Conservation (phyloP, 768 basidiomycete species). For the Pulveroboletus sp. region DNA sequence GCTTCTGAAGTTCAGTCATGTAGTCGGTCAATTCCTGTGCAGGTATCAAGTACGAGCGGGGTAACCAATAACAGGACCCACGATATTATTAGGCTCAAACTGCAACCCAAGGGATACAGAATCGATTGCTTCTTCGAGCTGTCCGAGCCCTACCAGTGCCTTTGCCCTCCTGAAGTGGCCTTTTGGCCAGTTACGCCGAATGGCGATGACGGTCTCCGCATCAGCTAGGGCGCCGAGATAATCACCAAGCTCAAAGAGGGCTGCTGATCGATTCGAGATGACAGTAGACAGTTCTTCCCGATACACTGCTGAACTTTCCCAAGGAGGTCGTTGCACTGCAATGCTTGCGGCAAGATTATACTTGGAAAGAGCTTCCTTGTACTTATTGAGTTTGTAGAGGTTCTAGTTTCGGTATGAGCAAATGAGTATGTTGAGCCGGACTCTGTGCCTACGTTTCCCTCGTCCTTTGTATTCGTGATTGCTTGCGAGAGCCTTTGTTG, state of each 20-base stretch:
- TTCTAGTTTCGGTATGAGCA: constrained; percentile 40
- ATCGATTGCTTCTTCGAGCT: constrained; percentile 71
- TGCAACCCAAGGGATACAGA: constrained; percentile 79
- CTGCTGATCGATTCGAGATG: constrained; percentile 88
- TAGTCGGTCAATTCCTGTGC: constrained; percentile 30
- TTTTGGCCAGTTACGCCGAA: constrained; percentile 89
- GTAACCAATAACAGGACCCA: constrained; percentile 24
- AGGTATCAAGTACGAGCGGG: constrained; percentile 5
- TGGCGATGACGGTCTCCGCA: constrained; percentile 82
- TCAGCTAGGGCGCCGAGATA: constrained; percentile 77
- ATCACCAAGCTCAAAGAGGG: constrained; percentile 74
- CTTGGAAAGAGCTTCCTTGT: constrained; percentile 64
- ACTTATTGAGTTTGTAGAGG: constrained; percentile 72
- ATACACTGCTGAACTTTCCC: constrained; percentile 79
- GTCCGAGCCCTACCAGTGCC: constrained; percentile 70
- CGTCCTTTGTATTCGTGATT: constrained; percentile 80
- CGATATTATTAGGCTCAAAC: constrained; percentile 69
- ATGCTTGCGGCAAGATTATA: constrained; percentile 77
- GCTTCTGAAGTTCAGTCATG: constrained; percentile 28
- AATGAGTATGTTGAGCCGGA: constrained; percentile 1
- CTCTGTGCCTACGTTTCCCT: constrained; percentile 78
- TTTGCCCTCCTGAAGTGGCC: constrained; percentile 94
- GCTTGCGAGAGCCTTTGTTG: constrained; percentile 71
- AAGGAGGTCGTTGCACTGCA: constrained; percentile 78
- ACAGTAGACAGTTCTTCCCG: constrained; percentile 89